Conservation (phyloP, 805 yeast genomes). For the Diddensiella santjacobensis region DNA sequence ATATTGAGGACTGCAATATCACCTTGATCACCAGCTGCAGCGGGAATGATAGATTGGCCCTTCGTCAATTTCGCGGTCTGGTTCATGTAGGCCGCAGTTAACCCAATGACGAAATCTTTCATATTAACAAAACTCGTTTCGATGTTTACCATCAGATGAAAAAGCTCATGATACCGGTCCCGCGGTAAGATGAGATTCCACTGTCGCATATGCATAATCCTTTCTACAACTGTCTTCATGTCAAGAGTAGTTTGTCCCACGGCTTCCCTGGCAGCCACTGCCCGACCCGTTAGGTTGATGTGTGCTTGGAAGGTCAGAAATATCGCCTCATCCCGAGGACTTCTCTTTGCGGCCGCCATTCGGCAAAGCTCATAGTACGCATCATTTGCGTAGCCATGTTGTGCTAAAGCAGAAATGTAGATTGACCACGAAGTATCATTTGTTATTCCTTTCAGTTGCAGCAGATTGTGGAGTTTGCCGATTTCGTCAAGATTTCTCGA, state of each 20-base stretch:
- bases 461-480: not conserved
- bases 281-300: not conserved
- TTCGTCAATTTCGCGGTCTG: not conserved
- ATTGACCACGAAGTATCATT: slow-evolving; percentile 2
- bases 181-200: slow-evolving; percentile 1
- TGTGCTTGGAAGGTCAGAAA: not conserved
- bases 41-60: not conserved
- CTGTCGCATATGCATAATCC: not conserved
- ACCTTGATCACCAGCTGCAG: not conserved
- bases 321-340: not conserved
- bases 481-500: not conserved
- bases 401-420: slow-evolving; percentile 1
- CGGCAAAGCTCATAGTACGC: not conserved
- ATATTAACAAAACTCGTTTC: not conserved
- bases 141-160: not conserved
- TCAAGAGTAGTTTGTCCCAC: not conserved
- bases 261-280: not conserved
- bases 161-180: not conserved
- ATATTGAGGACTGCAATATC: not conserved
- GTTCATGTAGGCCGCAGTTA: not conserved
- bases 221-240: not conserved
- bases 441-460: not conserved
- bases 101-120: not conserved
- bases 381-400: not conserved
- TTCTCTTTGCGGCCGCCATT: not conserved